Evolutionary conservation across 164 flowering plant species (phyloP), one percentile per base, ranked within the genome.

Genomic region (Umbellularia californica): DNA sequence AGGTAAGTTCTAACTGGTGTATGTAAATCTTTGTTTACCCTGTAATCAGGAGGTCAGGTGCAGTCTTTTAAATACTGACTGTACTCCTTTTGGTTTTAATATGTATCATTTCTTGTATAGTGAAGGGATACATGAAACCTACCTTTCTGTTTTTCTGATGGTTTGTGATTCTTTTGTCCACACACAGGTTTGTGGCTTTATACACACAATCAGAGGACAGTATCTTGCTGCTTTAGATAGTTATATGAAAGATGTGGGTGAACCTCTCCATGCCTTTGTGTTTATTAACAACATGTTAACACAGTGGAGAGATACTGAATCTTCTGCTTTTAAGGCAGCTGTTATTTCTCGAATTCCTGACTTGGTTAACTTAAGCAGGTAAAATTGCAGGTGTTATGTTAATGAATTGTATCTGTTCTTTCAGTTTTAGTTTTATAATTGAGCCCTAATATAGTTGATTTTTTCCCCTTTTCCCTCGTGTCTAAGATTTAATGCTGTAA

Each of bases 251-350:
- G 97, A 86, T 75, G 77, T 77, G 7, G 87, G 88, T 81, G 99
- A 93, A 82, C 99, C 99, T 1, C 75, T 93, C 78, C 89, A 90
- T 84, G 95, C 99, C 60, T 95, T 95, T 73, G 83, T 90, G 76
- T 95, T 88, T 82, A 89, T 93, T 79, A 83, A 87, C 77, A 75
- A 74, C 74, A 81, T 78, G 72, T 77, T 95, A 35, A 72, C 73
- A 60, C 82, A 74, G 70, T 72, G 84, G 70, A 77, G 74, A 69
- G 85, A 83, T 65, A 71, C 77, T 63, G 92, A 88, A 73, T 70
- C n/a, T 70, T 79, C 76, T 79, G 74, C 84, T 80, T 90, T 95
- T 72, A 85, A 75, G 15, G 82, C 91, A 73, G 94, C 90, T 71
- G 89, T 93, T 73, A 77, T 89, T 50, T 84, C 90, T 76, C 89